Evolutionary conservation across 2,329 filamentous ascomycete species (phyloP).

Genomic region (Juglanconis sp.): DNA sequence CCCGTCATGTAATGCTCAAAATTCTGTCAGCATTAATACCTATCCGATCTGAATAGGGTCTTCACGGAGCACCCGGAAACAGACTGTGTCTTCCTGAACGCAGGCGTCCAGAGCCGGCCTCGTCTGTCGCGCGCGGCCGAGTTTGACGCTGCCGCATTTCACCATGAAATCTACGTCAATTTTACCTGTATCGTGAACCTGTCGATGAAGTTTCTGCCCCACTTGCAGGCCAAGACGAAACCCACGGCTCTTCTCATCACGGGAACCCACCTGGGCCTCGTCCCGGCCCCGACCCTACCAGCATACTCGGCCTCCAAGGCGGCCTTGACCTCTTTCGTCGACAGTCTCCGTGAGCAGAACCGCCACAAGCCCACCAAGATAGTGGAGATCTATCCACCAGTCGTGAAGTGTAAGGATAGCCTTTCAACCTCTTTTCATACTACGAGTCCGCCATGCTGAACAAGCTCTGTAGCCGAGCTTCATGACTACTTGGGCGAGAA

Average conservation of each 20-base stretch:
- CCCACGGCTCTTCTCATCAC: conserved; percentile 26
- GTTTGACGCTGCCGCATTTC: conserved; percentile 32
- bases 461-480: conserved; percentile 19
- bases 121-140: conserved; percentile 37
- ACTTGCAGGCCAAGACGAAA: conserved; percentile 24
- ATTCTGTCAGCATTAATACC: too few species aligned
- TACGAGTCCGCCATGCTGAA: conserved; percentile 16
- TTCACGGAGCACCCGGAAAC: conserved; percentile 24
- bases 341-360: conserved; percentile 33
- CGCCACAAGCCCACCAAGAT: conserved; percentile 29
- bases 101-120: conserved; percentile 46
- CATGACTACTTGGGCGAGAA: conserved; percentile 23
- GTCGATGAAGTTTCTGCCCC: conserved; percentile 39
- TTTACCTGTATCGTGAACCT: conserved; percentile 39
- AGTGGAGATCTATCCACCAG: conserved; percentile 36
- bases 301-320: conserved; percentile 45
- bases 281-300: conserved; percentile 33
- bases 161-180: conserved; percentile 38
- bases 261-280: conserved; percentile 37
- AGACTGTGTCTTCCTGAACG: conserved; percentile 56
- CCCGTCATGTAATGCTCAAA: conserved; percentile 19
- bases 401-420: conserved; percentile 28
- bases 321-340: conserved; percentile 38
- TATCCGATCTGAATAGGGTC: conserved; percentile 14
- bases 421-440: too few species aligned